Evolutionary conservation across 768 basidiomycete genomes (phyloP), one percentile per base, ranked within the genome.

Genomic region (Podaxis carcinomalis): DNA sequence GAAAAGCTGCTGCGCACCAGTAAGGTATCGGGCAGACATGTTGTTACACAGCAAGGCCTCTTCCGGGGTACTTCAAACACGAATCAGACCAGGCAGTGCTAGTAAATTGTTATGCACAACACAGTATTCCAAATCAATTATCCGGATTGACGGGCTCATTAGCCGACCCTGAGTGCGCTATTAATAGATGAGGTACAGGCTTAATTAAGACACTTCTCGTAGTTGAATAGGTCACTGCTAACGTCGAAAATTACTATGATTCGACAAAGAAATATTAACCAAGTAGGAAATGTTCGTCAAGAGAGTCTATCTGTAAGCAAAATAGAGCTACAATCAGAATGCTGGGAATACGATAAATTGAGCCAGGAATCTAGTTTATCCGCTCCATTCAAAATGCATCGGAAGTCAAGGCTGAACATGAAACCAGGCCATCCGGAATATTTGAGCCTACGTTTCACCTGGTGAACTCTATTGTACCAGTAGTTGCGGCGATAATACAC

Each of bases 381-480:
- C 1, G 19, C 16, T 37, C 32, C 13, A 21, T 36, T 47, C 46
- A 57, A 27, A 56, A 42, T 10, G n/a, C 28, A 13, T 56, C 44
- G n/a, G n/a, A 35, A 28, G 23, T 4, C 13, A 19, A 37, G 19
- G 36, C n/a, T 39, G 58, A 28, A 21, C 60, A 65, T 25, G 58
- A 35, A 10, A 52, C 53, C 23, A 66, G 50, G 46, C 47, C 49
- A 21, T 57, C 59, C n/a, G 65, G 57, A 4, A 65, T 69, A 39
- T 65, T 68, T 16, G 75, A 74, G 25, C 71, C 63, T 56, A 39
- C 25, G 21, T 25, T 14, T 6, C 39, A 39, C 42, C 23, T 27
- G 11, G 39, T 23, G 25, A 44, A 25, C 40, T 44, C 21, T 60
- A 47, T 11, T 23, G 23, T 46, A 36, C 37, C 54, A 46, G 19